Evolutionary conservation across 805 yeast species (phyloP).

Genomic region (Nakazawaea holstii): DNA sequence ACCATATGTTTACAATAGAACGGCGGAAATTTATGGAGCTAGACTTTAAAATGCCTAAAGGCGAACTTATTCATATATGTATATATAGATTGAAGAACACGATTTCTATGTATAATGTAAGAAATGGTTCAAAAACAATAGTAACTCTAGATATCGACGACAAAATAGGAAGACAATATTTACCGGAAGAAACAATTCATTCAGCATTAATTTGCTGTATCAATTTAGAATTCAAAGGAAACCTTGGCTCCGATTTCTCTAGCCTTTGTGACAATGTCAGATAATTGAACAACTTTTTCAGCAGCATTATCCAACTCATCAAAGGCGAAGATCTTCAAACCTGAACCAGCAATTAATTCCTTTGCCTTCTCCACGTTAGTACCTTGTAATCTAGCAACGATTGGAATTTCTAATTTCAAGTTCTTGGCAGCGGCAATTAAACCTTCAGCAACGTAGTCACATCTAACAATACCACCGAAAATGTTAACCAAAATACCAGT

Average conservation of each 20-base stretch:
- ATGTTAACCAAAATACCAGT: conserved; percentile 96
- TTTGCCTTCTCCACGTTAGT: conserved; percentile 90
- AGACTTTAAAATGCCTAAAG: no score
- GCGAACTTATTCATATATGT: no score
- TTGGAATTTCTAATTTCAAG: conserved; percentile 87
- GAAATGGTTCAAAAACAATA: no score
- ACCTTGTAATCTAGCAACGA: conserved; percentile 98
- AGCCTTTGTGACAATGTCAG: conserved; percentile 19
- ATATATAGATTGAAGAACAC: no score
- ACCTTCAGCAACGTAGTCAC: conserved; percentile 98
- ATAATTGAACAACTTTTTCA: conserved; percentile 80
- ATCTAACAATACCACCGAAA: conserved; percentile 99
- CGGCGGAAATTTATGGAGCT: no score
- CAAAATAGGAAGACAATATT: neutral
- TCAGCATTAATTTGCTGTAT: neutral
- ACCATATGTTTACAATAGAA: no score
- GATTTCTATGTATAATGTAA: no score
- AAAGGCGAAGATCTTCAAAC: conserved; percentile 86
- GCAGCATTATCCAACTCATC: conserved; percentile 97
- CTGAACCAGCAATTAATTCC: conserved; percentile 79
- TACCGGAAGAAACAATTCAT: no score
- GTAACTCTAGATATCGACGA: no score
- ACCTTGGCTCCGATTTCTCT: conserved; percentile 17
- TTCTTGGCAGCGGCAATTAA: conserved; percentile 91
- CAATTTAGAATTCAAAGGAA: conserved; percentile 12